Evolutionary conservation across 2,329 filamentous ascomycete species (phyloP), one percentile per base, ranked within the genome.

Genomic region (Fusarium pseudoanthophilum): DNA sequence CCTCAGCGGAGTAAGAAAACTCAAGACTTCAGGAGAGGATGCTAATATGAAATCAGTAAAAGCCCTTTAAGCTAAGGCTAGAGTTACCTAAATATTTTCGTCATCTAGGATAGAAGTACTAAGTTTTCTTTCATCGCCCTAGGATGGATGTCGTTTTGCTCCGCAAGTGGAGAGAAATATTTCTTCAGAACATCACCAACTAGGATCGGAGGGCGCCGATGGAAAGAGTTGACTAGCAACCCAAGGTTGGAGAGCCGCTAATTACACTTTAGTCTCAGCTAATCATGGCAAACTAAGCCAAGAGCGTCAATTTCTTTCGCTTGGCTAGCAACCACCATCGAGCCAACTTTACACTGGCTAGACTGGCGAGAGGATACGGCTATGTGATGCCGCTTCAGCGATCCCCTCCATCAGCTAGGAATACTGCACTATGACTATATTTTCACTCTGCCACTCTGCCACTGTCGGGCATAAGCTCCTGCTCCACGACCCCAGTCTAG

Each of bases 191-290:
- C 42, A 26, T 52, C 30, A 57, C 45, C 48, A 52, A 39, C 20
- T 60, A 15, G 24, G 32, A 48, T 52, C 73, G 73, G 73, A 66
- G 73, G 68, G 53, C 73, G 71, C 73, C 67, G 73, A 64, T 46
- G 20, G 46, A 48, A 21, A 49, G 39, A 40, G n/a, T 24, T 56
- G 42, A 45, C 13, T 36, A 24, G 57, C 24, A 30, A 55, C n/a
- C 34, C 37, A 49, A 59, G 26, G 20, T 28, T 32, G n/a, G 53
- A 34, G 48, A 69, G 49, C 56, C 56, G 18, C 67, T 72, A 56
- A 65, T 36, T 59, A 24, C 39, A 42, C n/a, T 39, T 32, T 58
- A 56, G 42, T 21, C 37, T 32, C 58, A 46, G 52, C 64, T 60
- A 48, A 55, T 39, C 26, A 49, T 52, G 42, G 28, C 55, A 39